Conservation (phyloP, 1,284 basidiomycete species). For the Pyrrhoderma lamaoense region DNA sequence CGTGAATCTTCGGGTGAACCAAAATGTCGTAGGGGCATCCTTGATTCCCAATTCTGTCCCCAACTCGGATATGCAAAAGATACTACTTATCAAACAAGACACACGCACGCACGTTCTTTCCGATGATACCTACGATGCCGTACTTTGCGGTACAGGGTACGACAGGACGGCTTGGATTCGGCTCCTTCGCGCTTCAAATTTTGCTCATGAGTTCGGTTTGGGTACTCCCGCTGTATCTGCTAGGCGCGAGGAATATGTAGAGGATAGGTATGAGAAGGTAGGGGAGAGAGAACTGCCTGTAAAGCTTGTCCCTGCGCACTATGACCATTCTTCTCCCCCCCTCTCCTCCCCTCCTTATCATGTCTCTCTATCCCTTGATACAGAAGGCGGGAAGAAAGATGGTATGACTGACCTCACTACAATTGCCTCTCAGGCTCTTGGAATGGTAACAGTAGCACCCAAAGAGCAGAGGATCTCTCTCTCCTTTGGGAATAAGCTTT, state of each 20-base stretch:
- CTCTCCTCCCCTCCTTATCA: no score
- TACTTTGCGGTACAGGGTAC: slow-evolving; percentile 54
- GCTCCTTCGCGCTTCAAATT: slow-evolving; percentile 37
- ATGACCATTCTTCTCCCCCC: not conserved
- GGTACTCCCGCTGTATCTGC: slow-evolving; percentile 22
- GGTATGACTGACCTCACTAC: not conserved
- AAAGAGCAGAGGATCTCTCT: no score
- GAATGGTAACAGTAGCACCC: no score
- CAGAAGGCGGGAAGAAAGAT: not conserved
- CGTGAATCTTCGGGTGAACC: slow-evolving; percentile 35
- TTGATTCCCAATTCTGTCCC: slow-evolving; percentile 20
- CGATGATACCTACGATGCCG: slow-evolving; percentile 38
- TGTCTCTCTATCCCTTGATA: no score
- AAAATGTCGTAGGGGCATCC: slow-evolving; percentile 33
- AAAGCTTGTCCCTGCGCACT: slow-evolving; percentile 15
- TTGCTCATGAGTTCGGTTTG: slow-evolving; percentile 39
- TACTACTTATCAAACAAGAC: slow-evolving; percentile 35
- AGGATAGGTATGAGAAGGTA: no score
- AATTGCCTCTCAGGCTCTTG: no score
- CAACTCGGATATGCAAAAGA: slow-evolving; percentile 15
- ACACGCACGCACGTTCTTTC: slow-evolving; percentile 28
- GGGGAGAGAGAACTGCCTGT: not conserved
- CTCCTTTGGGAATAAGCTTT: not conserved
- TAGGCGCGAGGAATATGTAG: no score
- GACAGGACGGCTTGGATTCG: slow-evolving; percentile 43